Conservation (phyloP, 1,139 yeast species). For the Suhomyces anneliseae region DNA sequence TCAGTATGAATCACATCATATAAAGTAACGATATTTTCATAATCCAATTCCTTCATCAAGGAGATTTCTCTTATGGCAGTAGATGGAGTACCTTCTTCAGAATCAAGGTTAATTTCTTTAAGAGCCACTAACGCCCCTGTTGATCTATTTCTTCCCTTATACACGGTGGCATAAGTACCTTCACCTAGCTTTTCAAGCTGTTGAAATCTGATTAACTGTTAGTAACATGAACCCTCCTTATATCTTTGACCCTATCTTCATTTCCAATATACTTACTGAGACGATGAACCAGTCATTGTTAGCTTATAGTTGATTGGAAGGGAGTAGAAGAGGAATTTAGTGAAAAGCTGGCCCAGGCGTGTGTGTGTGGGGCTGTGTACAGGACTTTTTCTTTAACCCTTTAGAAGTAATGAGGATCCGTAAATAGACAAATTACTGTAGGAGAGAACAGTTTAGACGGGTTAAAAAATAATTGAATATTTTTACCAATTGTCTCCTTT, state of each 20-base stretch:
- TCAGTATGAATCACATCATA: constrained; percentile 97
- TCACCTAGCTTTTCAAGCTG: constrained; percentile 90
- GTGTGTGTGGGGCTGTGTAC: neutral
- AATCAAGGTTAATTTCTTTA: constrained; percentile 90
- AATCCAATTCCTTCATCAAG: constrained; percentile 91
- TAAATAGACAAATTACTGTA: too few species aligned
- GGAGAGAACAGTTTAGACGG: too few species aligned
- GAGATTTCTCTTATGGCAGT: constrained; percentile 97
- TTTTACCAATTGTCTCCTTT: too few species aligned
- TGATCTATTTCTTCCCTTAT: constrained; percentile 88
- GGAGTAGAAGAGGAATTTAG: neutral
- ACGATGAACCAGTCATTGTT: constrained; percentile 29
- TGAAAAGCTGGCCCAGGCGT: neutral
- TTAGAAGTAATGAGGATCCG: neutral
- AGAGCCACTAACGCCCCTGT: constrained; percentile 93
- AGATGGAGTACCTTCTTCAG: constrained; percentile 98
- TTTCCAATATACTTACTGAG: constrained; percentile 24
- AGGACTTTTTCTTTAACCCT: neutral
- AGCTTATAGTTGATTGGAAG: neutral
- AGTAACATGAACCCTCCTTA: constrained; percentile 2
- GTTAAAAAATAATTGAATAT: too few species aligned
- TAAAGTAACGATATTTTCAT: constrained; percentile 88
- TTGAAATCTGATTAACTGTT: constrained; percentile 34
- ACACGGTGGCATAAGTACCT: constrained; percentile 98
- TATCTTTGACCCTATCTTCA: too few species aligned